Evolutionary conservation across 306 rosid genomes (phyloP).

Genomic region (Rubus parviflorus): DNA sequence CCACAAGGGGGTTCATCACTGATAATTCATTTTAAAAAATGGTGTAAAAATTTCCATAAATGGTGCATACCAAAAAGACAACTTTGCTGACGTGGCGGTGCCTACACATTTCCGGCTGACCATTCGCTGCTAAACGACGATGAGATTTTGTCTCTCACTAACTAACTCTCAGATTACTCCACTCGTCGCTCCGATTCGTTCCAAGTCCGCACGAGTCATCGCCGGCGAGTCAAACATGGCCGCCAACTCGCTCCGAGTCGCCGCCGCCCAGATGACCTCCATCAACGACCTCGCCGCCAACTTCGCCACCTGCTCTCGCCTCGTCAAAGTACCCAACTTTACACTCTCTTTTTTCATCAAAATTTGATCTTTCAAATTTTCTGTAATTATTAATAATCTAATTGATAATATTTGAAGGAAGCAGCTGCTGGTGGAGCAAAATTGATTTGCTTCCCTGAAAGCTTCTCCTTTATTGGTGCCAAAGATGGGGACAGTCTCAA

Average conservation of each 20-base stretch:
- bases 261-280: conserved; percentile 97
- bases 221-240: conserved; percentile 57
- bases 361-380: not conserved
- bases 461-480: conserved; percentile 72
- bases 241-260: conserved; percentile 66
- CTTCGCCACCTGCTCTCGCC: conserved; percentile 75
- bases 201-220: conserved; percentile 3
- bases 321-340: conserved; percentile 50
- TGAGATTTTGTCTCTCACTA: conserved; percentile 21
- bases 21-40: no score
- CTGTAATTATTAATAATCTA: not conserved
- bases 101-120: conserved; percentile 4
- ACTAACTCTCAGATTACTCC: conserved; percentile 7
- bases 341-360: not conserved
- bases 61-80: not conserved
- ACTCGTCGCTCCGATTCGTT: conserved; percentile 17
- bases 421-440: conserved; percentile 91
- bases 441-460: conserved; percentile 83
- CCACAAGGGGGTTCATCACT: no score
- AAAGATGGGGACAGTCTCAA: conserved; percentile 76
- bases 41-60: no score
- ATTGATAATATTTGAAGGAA: conserved; percentile 48
- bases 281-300: conserved; percentile 70
- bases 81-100: not conserved
- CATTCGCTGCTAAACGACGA: not conserved